A percentile compares a stretch with the other conserved stretches of the same genome.
Conservation (phyloP, 228 moss, liverwort and hornwort species). For the Sphagnum magellanicum region DNA sequence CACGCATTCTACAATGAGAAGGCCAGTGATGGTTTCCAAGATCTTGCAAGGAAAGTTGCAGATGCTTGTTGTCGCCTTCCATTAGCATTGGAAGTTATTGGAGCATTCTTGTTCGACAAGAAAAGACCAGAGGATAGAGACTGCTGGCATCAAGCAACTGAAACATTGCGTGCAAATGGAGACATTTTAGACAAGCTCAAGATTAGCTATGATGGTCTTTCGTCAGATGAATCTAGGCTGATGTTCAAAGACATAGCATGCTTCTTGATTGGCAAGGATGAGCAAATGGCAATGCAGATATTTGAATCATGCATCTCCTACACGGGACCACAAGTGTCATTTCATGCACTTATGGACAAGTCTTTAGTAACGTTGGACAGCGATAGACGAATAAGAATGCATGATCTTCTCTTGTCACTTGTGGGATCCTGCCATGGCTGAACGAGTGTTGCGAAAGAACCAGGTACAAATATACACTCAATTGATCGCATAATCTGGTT, state of each 20-base stretch:
- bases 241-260: slow-evolving; percentile 37
- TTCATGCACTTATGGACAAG: slow-evolving; percentile 5
- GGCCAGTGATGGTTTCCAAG: neutral
- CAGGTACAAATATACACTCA: too few species aligned
- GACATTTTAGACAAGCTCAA: slow-evolving; percentile 7
- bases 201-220: slow-evolving; percentile 26
- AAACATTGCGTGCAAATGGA: neutral
- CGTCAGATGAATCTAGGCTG: slow-evolving; percentile 2
- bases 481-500: too few species aligned
- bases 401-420: slow-evolving; percentile 22
- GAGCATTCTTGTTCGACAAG: slow-evolving; percentile 8
- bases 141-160: slow-evolving; percentile 14
- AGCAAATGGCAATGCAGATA: slow-evolving; percentile 18
- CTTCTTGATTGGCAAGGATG: slow-evolving; percentile 15
- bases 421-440: too few species aligned
- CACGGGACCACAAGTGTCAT: neutral
- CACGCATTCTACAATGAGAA: slow-evolving; percentile 14
- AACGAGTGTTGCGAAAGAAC: too few species aligned
- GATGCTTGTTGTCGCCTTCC: slow-evolving; percentile 17
- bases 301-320: slow-evolving; percentile 15
- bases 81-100: slow-evolving; percentile 20
- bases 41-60: slow-evolving; percentile 8
- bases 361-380: slow-evolving; percentile 13
- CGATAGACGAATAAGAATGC: slow-evolving; percentile 7
- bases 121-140: neutral